phyloP scores from a whole-genome alignment of 1,139 yeast species.

The Hanseniaspora sp. region DNA sequence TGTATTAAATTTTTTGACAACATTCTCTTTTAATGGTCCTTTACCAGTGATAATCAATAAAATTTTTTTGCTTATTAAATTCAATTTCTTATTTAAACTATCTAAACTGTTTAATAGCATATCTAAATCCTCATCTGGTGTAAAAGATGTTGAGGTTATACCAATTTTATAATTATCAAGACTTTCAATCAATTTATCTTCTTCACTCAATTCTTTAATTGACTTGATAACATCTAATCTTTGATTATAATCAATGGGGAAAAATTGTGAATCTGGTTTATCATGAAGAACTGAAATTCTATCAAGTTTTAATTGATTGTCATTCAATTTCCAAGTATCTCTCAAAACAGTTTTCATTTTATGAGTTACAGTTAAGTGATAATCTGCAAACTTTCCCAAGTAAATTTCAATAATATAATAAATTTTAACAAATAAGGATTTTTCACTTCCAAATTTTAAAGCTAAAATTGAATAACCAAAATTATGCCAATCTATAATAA shows the following conservation, averaged over 20 bases:
- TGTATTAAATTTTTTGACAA: constrained; percentile 37
- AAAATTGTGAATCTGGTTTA: constrained; percentile 61
- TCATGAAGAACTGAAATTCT: constrained; percentile 50
- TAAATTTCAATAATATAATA: constrained; percentile 47
- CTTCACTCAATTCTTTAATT: constrained; percentile 24
- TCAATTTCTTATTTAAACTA: constrained; percentile 33
- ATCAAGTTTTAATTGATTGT: constrained; percentile 21
- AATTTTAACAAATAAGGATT: constrained; percentile 53
- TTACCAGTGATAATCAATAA: constrained; percentile 62
- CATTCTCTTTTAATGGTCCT: constrained; percentile 62
- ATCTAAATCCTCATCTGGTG: constrained; percentile 85
- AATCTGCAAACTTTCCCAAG: constrained; percentile 52
- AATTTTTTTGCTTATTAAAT: constrained; percentile 35
- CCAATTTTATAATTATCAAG: constrained; percentile 44
- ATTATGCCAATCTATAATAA: constrained; percentile 94
- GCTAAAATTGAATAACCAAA: constrained; percentile 76
- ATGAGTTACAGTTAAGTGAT: constrained; percentile 71
- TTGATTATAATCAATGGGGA: constrained; percentile 35
- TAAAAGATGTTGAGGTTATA: constrained; percentile 83
- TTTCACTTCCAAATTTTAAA: constrained; percentile 40
- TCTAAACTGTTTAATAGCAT: constrained; percentile 55
- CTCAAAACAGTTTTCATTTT: constrained; percentile 56
- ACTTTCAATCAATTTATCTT: constrained; percentile 29
- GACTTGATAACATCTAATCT: constrained; percentile 17
- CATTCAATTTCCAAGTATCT: constrained; percentile 38